Evolutionary conservation across 2,329 filamentous ascomycete species (phyloP), one percentile per base, ranked within the genome.

Genomic region (Aspergillus sp.): DNA sequence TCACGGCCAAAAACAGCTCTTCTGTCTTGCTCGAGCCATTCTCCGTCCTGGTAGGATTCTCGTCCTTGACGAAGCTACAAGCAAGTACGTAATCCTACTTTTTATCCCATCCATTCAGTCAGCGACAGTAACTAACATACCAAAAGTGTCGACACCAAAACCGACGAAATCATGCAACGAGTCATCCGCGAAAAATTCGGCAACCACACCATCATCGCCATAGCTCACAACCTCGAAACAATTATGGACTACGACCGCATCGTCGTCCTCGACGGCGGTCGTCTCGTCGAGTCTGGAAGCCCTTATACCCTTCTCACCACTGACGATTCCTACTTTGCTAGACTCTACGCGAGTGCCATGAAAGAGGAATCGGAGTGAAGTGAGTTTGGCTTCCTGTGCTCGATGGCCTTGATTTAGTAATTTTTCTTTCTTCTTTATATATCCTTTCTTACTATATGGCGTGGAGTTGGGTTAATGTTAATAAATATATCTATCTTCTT

Each of bases 1-100:
- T 5, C 73, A 76, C 30, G 83, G 83, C 0, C 82, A 86, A 58
- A 74, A 74, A 36, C 82, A 86, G 53, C 69, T 86, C 0, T 82
- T 86, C 51, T 81, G 75, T 49, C 70, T 86, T 1, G 81, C 77
- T 0, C 64, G 81, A 0, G 82, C 79, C 0, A 69, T 85, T 12
- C 59, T 85, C 6, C 64, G 74, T 7, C 58, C 62, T 7, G 65
- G 67, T 39, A 68, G 64, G 26, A 64, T 73, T 42, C 58, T 74
- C 9, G 62, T 74, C 30, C 60, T 74, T 13, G 71, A 74, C 45
- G 71, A 74, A 52, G 69, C 60, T 27, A 62, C 59, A n/a, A 64
- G 60, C 60, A 63, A 61, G 60, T 63, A 49, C 53, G 59, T 56
- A 27, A 36, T 47, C 27, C 5, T 40, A 10, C 7, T 13, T 13